Conservation (phyloP, 768 basidiomycete genomes). For the Mycena polygramma region DNA sequence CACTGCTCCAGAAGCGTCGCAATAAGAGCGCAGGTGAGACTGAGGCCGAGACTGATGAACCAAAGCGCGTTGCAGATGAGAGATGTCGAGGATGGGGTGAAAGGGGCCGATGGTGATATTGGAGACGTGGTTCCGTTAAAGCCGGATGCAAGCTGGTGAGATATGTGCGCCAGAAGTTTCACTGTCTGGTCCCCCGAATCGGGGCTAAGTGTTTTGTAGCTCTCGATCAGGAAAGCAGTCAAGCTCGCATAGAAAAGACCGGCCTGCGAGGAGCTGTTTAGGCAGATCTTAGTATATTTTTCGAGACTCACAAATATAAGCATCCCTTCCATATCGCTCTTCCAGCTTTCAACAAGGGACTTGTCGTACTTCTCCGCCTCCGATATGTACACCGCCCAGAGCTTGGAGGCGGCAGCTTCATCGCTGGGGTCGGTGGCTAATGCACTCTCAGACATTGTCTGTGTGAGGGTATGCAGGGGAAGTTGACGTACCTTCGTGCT, state of each 20-base stretch:
- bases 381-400: background rate
- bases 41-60: background rate
- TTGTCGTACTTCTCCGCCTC: slow-evolving; percentile 6
- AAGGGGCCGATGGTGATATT: background rate
- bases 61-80: background rate
- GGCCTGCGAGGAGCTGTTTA: background rate
- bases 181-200: background rate
- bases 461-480: too few species aligned
- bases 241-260: background rate
- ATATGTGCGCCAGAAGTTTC: background rate
- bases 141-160: background rate
- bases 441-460: too few species aligned
- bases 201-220: background rate
- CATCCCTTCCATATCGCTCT: slow-evolving; percentile 1
- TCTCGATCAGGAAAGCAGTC: background rate
- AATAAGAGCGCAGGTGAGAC: background rate
- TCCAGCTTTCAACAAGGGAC: background rate
- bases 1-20: background rate
- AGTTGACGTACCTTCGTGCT: too few species aligned
- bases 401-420: too few species aligned
- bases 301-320: background rate
- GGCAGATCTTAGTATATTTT: too few species aligned
- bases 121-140: background rate
- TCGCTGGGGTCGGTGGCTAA: too few species aligned
- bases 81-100: background rate